Percentiles rank a stretch among this genome's conserved stretches.
phyloP scores from a whole-genome alignment of 1,139 yeast species.

The Geotrichum restrictum region DNA sequence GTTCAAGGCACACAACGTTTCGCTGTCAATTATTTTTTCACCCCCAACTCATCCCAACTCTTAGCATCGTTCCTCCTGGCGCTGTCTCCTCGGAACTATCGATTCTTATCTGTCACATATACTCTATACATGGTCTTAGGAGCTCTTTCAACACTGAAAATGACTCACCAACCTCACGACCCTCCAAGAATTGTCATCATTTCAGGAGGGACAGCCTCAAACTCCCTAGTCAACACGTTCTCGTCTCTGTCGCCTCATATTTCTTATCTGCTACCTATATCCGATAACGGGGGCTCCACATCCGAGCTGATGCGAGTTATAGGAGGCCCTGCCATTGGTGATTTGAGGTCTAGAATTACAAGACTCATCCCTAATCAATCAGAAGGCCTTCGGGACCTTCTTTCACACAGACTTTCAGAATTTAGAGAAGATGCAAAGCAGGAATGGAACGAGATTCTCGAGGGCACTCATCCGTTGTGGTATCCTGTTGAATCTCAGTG shows the following conservation, averaged over 20 bases:
- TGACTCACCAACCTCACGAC: too few species aligned
- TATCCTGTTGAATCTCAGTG: constrained; percentile 54
- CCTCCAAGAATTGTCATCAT: constrained; percentile 37
- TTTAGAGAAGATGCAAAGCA: constrained; percentile 52
- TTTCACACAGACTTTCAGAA: constrained; percentile 59
- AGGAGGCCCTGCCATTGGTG: constrained; percentile 96
- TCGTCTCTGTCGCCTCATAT: constrained; percentile 43
- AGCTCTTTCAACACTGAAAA: too few species aligned
- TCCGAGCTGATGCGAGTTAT: constrained; percentile 83
- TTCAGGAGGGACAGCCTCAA: constrained; percentile 77
- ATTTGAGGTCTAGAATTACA: constrained; percentile 75
- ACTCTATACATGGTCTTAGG: too few species aligned
- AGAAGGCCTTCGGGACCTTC: constrained; percentile 41
- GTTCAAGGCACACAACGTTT: background rate
- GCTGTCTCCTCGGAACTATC: too few species aligned
- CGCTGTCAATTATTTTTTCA: too few species aligned
- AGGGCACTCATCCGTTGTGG: constrained; percentile 77
- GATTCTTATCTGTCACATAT: too few species aligned
- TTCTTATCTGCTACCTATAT: constrained; percentile 72
- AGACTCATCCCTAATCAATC: constrained; percentile 55
- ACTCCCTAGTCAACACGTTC: constrained; percentile 54
- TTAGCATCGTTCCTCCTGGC: too few species aligned
- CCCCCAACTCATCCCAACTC: too few species aligned
- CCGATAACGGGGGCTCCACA: constrained; percentile 94
- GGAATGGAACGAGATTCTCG: constrained; percentile 77